Conservation (phyloP, 2,329 filamentous ascomycete species). For the Dendryphion nanum region DNA sequence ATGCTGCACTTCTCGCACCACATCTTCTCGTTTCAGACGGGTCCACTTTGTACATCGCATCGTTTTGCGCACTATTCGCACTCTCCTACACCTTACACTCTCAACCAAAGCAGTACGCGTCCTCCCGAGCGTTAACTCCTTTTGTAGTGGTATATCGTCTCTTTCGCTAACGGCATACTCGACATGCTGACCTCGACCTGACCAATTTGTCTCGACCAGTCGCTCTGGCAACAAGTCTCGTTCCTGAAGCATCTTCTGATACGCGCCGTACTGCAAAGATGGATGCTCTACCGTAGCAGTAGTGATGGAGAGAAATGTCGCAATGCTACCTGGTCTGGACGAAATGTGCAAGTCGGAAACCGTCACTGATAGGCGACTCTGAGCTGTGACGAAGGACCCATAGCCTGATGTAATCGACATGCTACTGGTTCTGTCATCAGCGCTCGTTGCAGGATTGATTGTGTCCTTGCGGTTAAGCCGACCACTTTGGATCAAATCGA, state of each 20-base stretch:
- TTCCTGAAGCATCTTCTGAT: background rate
- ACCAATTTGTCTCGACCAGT: conserved; percentile 14
- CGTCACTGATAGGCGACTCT: background rate
- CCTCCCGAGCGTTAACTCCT: conserved; percentile 9
- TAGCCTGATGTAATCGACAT: background rate
- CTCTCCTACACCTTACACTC: conserved; percentile 12
- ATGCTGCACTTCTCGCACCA: conserved; percentile 18
- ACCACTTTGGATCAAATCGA: too few relatives aligned
- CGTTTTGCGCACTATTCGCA: conserved; percentile 20
- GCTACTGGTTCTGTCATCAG: background rate
- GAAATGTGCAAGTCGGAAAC: background rate
- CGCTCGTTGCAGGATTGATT: too few relatives aligned
- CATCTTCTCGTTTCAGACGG: conserved; percentile 14
- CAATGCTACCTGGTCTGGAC: background rate
- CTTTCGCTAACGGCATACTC: conserved; percentile 11
- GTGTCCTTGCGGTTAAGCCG: too few relatives aligned
- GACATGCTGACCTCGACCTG: conserved; percentile 14
- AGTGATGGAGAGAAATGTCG: background rate
- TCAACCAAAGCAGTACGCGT: conserved; percentile 13
- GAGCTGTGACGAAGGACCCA: background rate
- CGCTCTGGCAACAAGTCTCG: conserved; percentile 10
- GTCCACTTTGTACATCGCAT: conserved; percentile 9
- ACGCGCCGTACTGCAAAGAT: background rate
- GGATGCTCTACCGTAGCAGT: background rate
- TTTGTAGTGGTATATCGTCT: conserved; percentile 6